Percentiles rank a stretch among this genome's conserved stretches.
Conservation (phyloP, 2,329 filamentous ascomycete genomes). For the Trichoderma guizhouense region DNA sequence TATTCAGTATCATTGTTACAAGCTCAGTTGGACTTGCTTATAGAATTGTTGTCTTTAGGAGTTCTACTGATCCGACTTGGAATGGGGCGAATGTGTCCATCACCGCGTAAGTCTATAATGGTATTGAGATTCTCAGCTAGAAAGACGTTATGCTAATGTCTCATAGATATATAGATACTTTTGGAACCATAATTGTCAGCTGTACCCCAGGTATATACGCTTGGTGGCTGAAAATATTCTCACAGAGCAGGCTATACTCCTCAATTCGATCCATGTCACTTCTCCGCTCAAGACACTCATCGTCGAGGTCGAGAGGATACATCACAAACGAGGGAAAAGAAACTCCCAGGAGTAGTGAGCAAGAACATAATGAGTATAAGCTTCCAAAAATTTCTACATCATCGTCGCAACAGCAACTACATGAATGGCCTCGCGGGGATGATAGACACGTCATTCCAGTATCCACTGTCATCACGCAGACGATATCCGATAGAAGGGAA, state of each 20-base stretch:
- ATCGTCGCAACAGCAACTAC: neutral
- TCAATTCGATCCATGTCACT: neutral
- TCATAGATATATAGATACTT: neutral
- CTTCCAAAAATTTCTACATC: neutral
- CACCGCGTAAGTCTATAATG: neutral
- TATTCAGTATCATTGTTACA: neutral
- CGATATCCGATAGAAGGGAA: neutral
- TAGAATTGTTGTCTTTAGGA: neutral
- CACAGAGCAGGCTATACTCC: neutral
- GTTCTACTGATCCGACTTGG: neutral
- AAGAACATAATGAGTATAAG: neutral
- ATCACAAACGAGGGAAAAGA: neutral
- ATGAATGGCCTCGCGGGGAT: neutral
- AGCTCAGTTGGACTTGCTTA: neutral
- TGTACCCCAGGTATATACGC: slow-evolving; percentile 1
- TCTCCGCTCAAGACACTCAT: neutral
- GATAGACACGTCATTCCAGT: neutral
- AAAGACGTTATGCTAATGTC: neutral
- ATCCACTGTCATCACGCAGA: slow-evolving; percentile 2
- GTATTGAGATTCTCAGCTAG: rapidly evolving
- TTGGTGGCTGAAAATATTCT: slow-evolving; percentile 8
- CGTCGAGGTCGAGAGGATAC: neutral
- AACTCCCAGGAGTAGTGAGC: neutral
- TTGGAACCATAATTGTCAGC: slow-evolving; percentile 1
- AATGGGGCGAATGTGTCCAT: slow-evolving; percentile 3